phyloP scores from a whole-genome alignment of 805 yeast species.

The Suhomyces pyralidae region DNA sequence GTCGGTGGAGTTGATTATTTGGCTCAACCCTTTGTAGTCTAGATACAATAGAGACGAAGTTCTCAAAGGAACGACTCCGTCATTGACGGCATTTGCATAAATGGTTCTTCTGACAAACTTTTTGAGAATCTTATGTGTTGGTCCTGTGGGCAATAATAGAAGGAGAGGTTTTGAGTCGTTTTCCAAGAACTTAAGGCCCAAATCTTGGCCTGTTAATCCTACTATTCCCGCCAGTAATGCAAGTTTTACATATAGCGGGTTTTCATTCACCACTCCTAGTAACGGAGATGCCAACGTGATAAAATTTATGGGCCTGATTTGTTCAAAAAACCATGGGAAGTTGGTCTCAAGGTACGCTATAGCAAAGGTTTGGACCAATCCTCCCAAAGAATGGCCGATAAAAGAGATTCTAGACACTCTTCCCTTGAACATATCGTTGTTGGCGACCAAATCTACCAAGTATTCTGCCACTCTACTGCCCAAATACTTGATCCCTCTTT shows the following conservation, averaged over 20 bases:
- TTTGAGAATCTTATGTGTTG: slow-evolving; percentile 62
- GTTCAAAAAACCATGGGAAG: slow-evolving; percentile 67
- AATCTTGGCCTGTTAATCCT: slow-evolving; percentile 91
- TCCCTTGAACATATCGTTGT: slow-evolving; percentile 36
- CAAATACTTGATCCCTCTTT: slow-evolving; percentile 77
- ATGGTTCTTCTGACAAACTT: slow-evolving; percentile 68
- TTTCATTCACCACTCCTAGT: slow-evolving; percentile 83
- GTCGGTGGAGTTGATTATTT: slow-evolving; percentile 14
- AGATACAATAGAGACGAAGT: slow-evolving; percentile 83
- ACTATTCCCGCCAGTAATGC: slow-evolving; percentile 84
- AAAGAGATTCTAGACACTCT: slow-evolving; percentile 70
- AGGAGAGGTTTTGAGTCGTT: slow-evolving; percentile 59
- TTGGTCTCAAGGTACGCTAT: slow-evolving; percentile 70
- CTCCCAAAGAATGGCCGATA: slow-evolving; percentile 92
- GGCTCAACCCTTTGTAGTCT: slow-evolving; percentile 68
- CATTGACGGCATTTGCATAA: slow-evolving; percentile 87
- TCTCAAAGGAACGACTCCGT: slow-evolving; percentile 93
- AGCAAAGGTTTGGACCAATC: slow-evolving; percentile 87
- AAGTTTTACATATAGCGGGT: slow-evolving; percentile 78
- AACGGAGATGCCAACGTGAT: slow-evolving; percentile 85
- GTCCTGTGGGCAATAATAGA: slow-evolving; percentile 70
- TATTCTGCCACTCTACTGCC: slow-evolving; percentile 81
- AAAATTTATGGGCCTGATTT: slow-evolving; percentile 70
- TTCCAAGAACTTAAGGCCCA: slow-evolving; percentile 57
- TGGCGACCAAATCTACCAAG: slow-evolving; percentile 52